Conservation (phyloP, 805 yeast genomes). For the Metschnikowia henanensis region DNA sequence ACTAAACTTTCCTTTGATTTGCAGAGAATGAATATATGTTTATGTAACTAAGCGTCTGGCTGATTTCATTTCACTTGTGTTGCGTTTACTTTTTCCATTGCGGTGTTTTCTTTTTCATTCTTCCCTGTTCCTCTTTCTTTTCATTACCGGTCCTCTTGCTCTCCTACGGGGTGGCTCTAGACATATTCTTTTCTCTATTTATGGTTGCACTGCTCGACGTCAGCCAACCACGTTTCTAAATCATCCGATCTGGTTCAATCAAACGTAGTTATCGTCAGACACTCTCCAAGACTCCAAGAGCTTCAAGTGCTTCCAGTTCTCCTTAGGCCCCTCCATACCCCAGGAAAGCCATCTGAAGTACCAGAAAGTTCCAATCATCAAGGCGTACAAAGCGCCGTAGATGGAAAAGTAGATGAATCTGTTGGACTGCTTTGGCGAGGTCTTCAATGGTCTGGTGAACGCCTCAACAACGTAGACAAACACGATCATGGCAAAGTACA, state of each 20-base stretch:
- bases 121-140: no score
- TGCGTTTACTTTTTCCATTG: no score
- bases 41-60: no score
- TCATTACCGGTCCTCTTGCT: no score
- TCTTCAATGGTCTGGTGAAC: constrained; percentile 26
- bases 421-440: constrained; percentile 9
- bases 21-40: no score
- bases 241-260: neutral
- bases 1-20: no score
- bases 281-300: constrained; percentile 43
- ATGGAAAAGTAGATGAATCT: constrained; percentile 22
- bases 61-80: no score
- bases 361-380: constrained; percentile 58
- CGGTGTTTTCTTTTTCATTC: no score
- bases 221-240: neutral
- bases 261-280: constrained; percentile 36
- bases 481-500: constrained; percentile 89
- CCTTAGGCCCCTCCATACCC: constrained; percentile 68
- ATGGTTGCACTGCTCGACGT: neutral
- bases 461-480: constrained; percentile 60
- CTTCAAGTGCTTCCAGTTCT: constrained; percentile 39
- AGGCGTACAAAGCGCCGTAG: constrained; percentile 47
- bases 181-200: neutral
- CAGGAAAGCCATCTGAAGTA: constrained; percentile 68
- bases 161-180: no score